Percentiles rank a stretch among this genome's conserved stretches.
phyloP scores from a whole-genome alignment of 2,329 filamentous ascomycete genomes.

The Pyricularia pennisetigena region DNA sequence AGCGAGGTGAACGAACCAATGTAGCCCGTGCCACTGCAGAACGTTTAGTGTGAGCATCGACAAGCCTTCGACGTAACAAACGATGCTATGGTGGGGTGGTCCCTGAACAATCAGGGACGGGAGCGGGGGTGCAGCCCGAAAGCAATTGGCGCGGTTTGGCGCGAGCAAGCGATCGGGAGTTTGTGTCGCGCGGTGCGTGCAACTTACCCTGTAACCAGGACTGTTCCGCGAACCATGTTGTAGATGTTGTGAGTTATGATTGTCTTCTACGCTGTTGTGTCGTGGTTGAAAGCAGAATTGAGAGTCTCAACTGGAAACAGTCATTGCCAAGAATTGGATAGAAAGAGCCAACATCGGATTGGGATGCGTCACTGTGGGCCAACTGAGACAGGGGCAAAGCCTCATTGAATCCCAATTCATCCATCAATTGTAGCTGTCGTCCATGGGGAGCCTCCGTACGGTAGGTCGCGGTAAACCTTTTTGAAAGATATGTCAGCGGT shows the following conservation, averaged over 20 bases:
- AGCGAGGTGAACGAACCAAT: constrained; percentile 96
- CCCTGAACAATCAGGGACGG: neutral
- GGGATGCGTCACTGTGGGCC: neutral
- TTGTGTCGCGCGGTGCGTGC: constrained; percentile 1
- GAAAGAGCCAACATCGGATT: neutral
- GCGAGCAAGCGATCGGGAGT: neutral
- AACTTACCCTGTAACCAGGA: constrained; percentile 83
- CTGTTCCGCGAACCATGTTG: constrained; percentile 72
- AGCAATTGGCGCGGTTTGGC: neutral
- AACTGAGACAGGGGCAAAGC: neutral
- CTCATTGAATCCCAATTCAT: neutral
- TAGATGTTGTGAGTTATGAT: constrained; percentile 5
- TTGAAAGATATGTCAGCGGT: neutral
- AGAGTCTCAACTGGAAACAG: neutral
- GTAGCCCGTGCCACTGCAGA: constrained; percentile 84
- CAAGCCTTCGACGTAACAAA: neutral
- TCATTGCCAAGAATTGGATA: neutral
- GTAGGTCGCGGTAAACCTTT: neutral
- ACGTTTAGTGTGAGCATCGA: constrained; percentile 13
- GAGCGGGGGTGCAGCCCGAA: neutral
- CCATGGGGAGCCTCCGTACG: neutral
- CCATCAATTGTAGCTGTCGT: neutral
- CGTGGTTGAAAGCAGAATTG: neutral
- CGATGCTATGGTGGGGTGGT: constrained; percentile 1
- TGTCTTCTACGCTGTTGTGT: neutral